Evolutionary conservation across 176 grass and related monocot species (phyloP).

Genomic region (Aegilops sharonensis): DNA sequence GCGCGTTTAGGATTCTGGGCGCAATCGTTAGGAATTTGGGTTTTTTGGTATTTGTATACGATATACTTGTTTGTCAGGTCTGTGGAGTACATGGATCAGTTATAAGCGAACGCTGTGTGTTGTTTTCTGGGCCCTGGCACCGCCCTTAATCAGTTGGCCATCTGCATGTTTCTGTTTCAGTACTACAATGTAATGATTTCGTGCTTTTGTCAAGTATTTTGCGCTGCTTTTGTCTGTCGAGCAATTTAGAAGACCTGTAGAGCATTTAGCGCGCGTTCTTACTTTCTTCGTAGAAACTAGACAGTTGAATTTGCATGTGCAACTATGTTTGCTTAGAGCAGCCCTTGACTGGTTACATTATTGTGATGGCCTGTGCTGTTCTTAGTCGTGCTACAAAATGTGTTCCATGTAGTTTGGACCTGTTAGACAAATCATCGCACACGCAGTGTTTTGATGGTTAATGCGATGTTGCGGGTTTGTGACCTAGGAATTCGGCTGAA

Average conservation of each 20-base stretch:
- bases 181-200: background rate
- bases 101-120: accelerated
- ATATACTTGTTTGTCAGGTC: background rate
- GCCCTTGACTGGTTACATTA: background rate
- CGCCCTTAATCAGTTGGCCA: background rate
- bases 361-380: background rate
- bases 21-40: background rate
- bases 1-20: no score
- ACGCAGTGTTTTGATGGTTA: background rate
- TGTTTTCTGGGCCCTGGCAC: background rate
- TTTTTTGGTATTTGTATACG: background rate
- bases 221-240: background rate
- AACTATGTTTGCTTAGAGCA: background rate
- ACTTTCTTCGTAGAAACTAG: background rate
- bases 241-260: background rate
- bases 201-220: background rate
- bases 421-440: background rate
- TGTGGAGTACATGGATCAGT: background rate
- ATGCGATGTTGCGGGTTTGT: no score
- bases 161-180: background rate
- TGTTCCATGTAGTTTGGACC: background rate
- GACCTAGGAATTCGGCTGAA: background rate
- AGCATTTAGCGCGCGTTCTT: background rate
- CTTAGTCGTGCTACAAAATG: background rate
- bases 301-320: background rate